Base-by-base conservation (phyloP, 345 rosid species). In the Corchorus olitorius region DNA sequence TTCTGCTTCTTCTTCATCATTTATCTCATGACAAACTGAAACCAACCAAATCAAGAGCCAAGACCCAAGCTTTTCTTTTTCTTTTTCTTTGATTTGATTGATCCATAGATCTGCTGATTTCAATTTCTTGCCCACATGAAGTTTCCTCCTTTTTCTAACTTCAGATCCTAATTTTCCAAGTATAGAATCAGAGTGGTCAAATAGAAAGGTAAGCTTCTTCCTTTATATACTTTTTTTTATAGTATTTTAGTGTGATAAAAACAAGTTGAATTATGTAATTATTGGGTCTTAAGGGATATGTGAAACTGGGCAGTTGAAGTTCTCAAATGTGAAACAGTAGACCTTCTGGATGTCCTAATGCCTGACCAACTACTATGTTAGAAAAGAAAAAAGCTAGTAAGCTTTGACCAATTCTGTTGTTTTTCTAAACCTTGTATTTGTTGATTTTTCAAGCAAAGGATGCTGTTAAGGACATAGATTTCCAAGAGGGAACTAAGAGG, bases 61-160 rank as follows among this genome's bases (percentile, higher is more conserved):
- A 61, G 64, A 34, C 66, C 81, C 50, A 15, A 1, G 20, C 39
- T 48, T 48, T 58, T 49, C 6, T 56, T 43, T 55, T 78, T 71
- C 10, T 75, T 60, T 68, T 0, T 65, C 22, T 6, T 54, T 64
- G 65, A 66, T 75, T 78, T 78, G 81, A 72, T 81, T 83, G 90
- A 84, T 88, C 87, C 83, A 78, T 78, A 89, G 93, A 87, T 91
- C 93, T 89, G 75, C 75, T 69, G 75, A 76, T 35, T 73, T 76
- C 70, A 56, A 20, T 70, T 76, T 76, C 75, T 70, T 59, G 65
- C 79, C 82, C 81, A 20, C 75, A 58, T 80, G 87, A 76, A 82
- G 49, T 74, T 50, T 53, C 22, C 14, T 59, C 39, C 14, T 56
- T 82, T 58, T 69, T 76, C 67, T 72, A 79, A 48, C 63, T 60